Percentiles rank a stretch among this genome's conserved stretches.
Conservation (phyloP, 768 basidiomycete genomes). For the Leccinum broughii region DNA sequence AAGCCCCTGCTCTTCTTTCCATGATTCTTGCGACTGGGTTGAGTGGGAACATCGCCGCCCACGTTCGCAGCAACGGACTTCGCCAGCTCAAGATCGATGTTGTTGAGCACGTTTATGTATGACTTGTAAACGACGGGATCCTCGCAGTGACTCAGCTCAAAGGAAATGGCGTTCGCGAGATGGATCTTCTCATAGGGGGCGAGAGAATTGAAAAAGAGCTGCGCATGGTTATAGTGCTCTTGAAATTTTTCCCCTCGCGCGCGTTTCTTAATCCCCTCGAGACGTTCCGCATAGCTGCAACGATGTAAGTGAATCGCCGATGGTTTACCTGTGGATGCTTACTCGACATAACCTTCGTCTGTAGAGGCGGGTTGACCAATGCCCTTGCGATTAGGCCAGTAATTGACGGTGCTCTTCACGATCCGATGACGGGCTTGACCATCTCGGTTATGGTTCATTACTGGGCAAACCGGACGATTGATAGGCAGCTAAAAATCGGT, state of each 20-base stretch:
- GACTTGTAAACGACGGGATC: slow-evolving; percentile 68
- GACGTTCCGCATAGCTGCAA: slow-evolving; percentile 47
- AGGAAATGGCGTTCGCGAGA: slow-evolving; percentile 66
- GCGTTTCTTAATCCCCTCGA: slow-evolving; percentile 58
- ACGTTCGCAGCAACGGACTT: slow-evolving; percentile 65
- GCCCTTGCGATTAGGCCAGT: slow-evolving; percentile 77
- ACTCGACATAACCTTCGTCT: slow-evolving; percentile 56
- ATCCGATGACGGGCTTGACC: slow-evolving; percentile 60
- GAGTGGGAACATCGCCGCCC: slow-evolving; percentile 56
- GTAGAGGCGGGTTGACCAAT: slow-evolving; percentile 48
- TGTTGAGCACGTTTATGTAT: slow-evolving; percentile 66
- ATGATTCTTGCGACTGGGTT: slow-evolving; percentile 52
- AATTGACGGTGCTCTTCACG: slow-evolving; percentile 61
- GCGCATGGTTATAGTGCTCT: slow-evolving; percentile 73
- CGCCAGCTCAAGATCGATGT: slow-evolving; percentile 76
- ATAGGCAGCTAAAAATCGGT: slow-evolving; percentile 61
- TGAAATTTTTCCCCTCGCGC: slow-evolving; percentile 71
- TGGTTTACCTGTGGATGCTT: slow-evolving; percentile 15
- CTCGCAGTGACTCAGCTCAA: slow-evolving; percentile 84
- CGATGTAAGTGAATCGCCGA: slow-evolving; percentile 11
- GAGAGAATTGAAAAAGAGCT: slow-evolving; percentile 85
- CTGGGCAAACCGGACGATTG: slow-evolving; percentile 77
- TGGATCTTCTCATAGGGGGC: slow-evolving; percentile 67
- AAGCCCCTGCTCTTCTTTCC: slow-evolving; percentile 56
- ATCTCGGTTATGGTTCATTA: slow-evolving; percentile 68